Evolutionary conservation across 2,329 filamentous ascomycete genomes (phyloP), one percentile per base, ranked within the genome.

Genomic region (Pyrenochaeta sp.): DNA sequence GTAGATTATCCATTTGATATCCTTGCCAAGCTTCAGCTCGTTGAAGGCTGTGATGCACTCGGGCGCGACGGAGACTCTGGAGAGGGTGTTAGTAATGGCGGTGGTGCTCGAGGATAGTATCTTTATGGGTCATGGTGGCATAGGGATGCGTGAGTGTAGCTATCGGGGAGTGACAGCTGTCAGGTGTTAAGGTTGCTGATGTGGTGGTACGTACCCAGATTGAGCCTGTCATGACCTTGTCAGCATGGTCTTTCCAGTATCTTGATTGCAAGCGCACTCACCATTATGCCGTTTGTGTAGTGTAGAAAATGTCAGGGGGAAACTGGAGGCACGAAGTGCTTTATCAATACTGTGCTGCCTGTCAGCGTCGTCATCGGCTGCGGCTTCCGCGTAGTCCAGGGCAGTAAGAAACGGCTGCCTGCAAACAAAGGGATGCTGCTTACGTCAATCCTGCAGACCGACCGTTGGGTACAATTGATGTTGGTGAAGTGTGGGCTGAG

Each of bases 1-100:
- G 88, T 86, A 94, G 83, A 95, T 87, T 81, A 95, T 89, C 85
- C 86, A 96, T 81, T 92, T 93, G 68, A 76, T 72, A 82, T 87
- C 83, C 82, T 92, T 92, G 79, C 80, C 83, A 68, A 92, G 87
- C 86, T 94, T 94, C 65, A 94, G 85, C 67, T 93, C 88, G 79
- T 93, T 92, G 85, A 89, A 94, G 62, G 77, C 75, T 52, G 71
- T 70, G 68, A 84, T 85, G 85, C 90, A 92, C 55, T 93, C 89
- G 74, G 85, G 83, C 64, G 84, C 80, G 71, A 92, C 87, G 75
- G 83, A 83, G 68, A 90, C 89, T 84, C 90, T 92, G 78, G n/a
- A 17, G 35, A 33, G 7, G 11, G 17, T 31, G 45, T 71, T 65
- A 70, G 64, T 54, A 36, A 33, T 20, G n/a, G 30, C 17, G 17